Percentiles rank a stretch among this genome's conserved stretches.
These are phyloP conservation scores for Leccinellum albellum DNA, from an alignment of 768 basidiomycete species.

Conservation along the genomic window DNA sequence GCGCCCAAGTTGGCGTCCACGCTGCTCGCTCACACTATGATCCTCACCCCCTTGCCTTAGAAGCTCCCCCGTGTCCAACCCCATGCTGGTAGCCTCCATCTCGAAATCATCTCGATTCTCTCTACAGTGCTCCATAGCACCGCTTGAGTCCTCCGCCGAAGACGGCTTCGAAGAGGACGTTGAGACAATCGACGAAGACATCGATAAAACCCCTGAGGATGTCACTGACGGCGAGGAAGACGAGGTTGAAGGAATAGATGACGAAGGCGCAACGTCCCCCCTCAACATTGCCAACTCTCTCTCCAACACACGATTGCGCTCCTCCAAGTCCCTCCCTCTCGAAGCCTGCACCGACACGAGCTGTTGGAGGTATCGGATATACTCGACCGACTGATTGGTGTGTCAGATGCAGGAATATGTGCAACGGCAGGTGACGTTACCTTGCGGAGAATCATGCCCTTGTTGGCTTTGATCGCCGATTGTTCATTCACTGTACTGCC, in stretches of 20 bases:
- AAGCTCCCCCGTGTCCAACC: conserved; percentile 1
- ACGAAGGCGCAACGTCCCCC: conserved; percentile 12
- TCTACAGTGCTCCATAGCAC: background rate
- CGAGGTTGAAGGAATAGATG: conserved; percentile 12
- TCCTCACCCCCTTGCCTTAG: background rate
- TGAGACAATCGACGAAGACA: conserved; percentile 13
- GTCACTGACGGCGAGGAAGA: conserved; percentile 18
- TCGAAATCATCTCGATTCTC: conserved; percentile 13
- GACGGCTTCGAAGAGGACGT: conserved; percentile 8
- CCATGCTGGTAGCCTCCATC: conserved; percentile 12
- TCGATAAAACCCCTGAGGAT: conserved; percentile 17
- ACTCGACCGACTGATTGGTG: conserved; percentile 41
- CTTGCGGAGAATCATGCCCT: conserved; percentile 90
- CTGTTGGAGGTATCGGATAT: conserved; percentile 77
- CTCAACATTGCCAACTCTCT: conserved; percentile 24
- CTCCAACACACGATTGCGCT: conserved; percentile 49
- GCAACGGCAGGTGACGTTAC: conserved; percentile 26
- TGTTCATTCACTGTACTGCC: conserved; percentile 27
- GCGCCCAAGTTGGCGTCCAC: conserved; percentile 21
- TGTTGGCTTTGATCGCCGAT: conserved; percentile 79
- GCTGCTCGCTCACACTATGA: background rate
- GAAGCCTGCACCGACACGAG: conserved; percentile 77
- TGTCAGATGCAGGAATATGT: conserved; percentile 5
- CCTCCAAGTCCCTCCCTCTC: conserved; percentile 76
- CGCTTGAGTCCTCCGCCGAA: background rate